phyloP scores from a whole-genome alignment of 352 stramenopile genomes.

The Phytophthora nicotianae region DNA sequence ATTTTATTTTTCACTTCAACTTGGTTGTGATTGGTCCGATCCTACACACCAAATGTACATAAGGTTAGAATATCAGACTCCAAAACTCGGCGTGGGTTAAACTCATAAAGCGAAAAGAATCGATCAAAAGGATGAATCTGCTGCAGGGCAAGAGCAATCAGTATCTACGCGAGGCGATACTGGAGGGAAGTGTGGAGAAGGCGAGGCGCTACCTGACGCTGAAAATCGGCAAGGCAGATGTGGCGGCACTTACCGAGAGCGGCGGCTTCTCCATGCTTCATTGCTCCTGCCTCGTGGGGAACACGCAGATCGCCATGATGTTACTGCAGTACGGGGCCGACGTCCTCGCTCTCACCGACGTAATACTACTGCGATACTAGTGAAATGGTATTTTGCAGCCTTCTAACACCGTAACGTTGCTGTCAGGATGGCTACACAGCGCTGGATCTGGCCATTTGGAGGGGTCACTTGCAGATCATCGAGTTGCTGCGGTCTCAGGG shows the following conservation, averaged over 20 bases:
- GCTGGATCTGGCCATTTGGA: slow-evolving; percentile 84
- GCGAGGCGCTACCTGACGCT: slow-evolving; percentile 79
- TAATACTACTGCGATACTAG: slow-evolving; percentile 22
- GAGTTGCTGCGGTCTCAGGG: slow-evolving; percentile 81
- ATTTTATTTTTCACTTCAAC: background rate
- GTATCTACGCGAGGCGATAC: slow-evolving; percentile 82
- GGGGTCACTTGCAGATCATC: slow-evolving; percentile 82
- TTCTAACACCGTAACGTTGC: background rate
- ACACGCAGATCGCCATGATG: slow-evolving; percentile 90
- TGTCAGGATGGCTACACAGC: slow-evolving; percentile 79
- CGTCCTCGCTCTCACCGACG: slow-evolving; percentile 77
- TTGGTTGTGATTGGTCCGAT: slow-evolving; percentile 2
- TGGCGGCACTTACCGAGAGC: slow-evolving; percentile 76
- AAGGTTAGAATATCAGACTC: slow-evolving; percentile 15
- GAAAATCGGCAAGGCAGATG: slow-evolving; percentile 85
- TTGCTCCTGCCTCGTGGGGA: slow-evolving; percentile 71
- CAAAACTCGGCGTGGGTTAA: background rate
- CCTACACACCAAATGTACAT: slow-evolving; percentile 9
- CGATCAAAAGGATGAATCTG: slow-evolving; percentile 61
- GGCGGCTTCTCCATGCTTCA: slow-evolving; percentile 86
- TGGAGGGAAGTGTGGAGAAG: slow-evolving; percentile 85
- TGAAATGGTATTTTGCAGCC: background rate
- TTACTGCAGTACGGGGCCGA: slow-evolving; percentile 80
- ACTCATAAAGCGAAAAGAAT: background rate
- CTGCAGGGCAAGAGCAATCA: slow-evolving; percentile 89